Percentiles rank a stretch among this genome's conserved stretches.
These are phyloP conservation scores for Vitis amurensis DNA, from an alignment of 164 flowering plant genomes.

Conservation along the genomic window DNA sequence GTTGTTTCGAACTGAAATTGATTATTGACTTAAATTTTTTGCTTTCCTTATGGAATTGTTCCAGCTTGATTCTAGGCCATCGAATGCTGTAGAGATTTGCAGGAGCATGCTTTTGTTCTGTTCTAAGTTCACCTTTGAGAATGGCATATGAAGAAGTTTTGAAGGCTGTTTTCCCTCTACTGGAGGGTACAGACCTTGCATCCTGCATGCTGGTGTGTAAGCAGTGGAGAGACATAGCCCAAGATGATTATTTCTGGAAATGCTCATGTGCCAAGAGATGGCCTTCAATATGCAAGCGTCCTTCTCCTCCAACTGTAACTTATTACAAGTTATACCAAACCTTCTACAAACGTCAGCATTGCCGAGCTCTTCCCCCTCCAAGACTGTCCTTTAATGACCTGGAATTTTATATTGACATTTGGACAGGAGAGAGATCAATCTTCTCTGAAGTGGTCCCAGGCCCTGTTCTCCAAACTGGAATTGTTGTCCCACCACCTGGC, in stretches of 20 bases:
- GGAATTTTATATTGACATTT: conserved; percentile 82
- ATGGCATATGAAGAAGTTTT: conserved; percentile 60
- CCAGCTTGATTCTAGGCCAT: not conserved
- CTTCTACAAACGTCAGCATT: conserved; percentile 56
- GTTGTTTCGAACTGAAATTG: not conserved
- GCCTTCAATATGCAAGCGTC: conserved; percentile 83
- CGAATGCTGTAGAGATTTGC: not conserved
- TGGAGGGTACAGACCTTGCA: conserved; percentile 76
- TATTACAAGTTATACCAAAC: conserved; percentile 66
- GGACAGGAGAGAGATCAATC: conserved; percentile 61
- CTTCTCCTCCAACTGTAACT: conserved; percentile 46
- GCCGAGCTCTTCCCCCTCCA: conserved; percentile 64
- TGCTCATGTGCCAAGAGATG: conserved; percentile 79
- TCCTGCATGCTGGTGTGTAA: conserved; percentile 77
- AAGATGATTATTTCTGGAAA: conserved; percentile 92
- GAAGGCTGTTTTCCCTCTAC: conserved; percentile 75
- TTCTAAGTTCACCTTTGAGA: conserved; percentile 2
- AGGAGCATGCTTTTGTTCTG: not conserved
- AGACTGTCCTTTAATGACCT: conserved; percentile 67
- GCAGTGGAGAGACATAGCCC: conserved; percentile 77
- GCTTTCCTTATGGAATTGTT: not conserved
- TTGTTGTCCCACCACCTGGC: conserved; percentile 55
- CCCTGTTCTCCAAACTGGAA: conserved; percentile 48
- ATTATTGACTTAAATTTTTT: not conserved
- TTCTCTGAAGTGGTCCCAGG: conserved; percentile 87